Evolutionary conservation across 1,139 yeast species (phyloP).

Genomic region (Saccharomyces hybrid): DNA sequence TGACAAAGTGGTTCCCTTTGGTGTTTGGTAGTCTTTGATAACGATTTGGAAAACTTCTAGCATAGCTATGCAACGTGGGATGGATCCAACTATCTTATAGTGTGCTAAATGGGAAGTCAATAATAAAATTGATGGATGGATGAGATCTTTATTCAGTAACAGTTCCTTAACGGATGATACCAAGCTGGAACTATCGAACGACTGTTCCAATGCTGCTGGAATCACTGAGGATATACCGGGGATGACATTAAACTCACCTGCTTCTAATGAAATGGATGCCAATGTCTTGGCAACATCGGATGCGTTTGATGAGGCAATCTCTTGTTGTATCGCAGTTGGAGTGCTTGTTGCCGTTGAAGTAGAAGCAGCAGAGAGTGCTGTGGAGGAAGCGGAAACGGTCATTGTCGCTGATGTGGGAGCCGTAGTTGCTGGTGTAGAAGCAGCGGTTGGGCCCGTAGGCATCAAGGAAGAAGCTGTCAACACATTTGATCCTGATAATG

Average conservation of each 20-base stretch:
- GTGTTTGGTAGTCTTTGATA: slow-evolving; percentile 74
- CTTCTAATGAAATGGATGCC: slow-evolving; percentile 24
- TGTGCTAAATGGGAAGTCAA: slow-evolving; percentile 76
- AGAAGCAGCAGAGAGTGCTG: slow-evolving; percentile 8
- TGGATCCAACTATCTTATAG: slow-evolving; percentile 84
- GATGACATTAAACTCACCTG: slow-evolving; percentile 23
- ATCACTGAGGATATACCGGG: slow-evolving; percentile 31
- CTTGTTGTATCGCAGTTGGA: neutral
- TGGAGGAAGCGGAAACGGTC: slow-evolving; percentile 6
- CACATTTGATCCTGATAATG: slow-evolving; percentile 19
- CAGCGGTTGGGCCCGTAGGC: neutral
- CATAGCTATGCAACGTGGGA: slow-evolving; percentile 78
- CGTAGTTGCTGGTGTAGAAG: slow-evolving; percentile 2
- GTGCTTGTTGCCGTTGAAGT: slow-evolving; percentile 5
- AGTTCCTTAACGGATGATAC: slow-evolving; percentile 29
- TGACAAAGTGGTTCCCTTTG: slow-evolving; percentile 74
- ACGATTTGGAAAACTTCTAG: slow-evolving; percentile 76
- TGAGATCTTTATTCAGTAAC: slow-evolving; percentile 40
- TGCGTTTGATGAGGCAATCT: slow-evolving; percentile 6
- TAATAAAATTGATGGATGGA: slow-evolving; percentile 79
- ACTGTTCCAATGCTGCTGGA: slow-evolving; percentile 25
- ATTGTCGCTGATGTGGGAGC: slow-evolving; percentile 7
- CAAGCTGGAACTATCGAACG: slow-evolving; percentile 23
- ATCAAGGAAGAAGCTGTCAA: slow-evolving; percentile 18
- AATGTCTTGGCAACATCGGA: slow-evolving; percentile 24